phyloP scores from a whole-genome alignment of 73 alveolate genomes.

The Paramecium caudatum region DNA sequence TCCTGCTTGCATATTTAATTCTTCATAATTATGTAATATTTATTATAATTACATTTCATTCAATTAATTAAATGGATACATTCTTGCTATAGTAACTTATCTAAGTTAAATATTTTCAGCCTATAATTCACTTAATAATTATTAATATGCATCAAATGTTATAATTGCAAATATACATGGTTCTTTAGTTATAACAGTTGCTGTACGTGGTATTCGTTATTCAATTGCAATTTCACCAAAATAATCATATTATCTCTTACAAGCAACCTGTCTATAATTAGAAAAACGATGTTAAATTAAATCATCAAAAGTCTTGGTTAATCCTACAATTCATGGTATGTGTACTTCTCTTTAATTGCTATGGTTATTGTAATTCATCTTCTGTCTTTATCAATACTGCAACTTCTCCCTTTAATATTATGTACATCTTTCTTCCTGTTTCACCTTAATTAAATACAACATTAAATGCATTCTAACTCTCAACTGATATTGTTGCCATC shows the following conservation, averaged over 20 bases:
- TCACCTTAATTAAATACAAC: constrained; percentile 52
- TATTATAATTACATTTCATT: not conserved
- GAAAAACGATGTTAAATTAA: constrained; percentile 6
- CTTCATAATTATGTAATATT: not conserved
- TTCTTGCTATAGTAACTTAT: not conserved
- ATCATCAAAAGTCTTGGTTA: constrained; percentile 55
- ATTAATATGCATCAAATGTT: constrained; percentile 1
- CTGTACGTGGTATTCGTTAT: constrained; percentile 38
- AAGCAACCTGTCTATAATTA: constrained; percentile 31
- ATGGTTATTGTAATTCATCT: not conserved
- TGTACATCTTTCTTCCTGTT: constrained; percentile 59
- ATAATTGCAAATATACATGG: constrained; percentile 42
- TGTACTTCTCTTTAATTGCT: not conserved
- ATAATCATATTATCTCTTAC: constrained; percentile 28
- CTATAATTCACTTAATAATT: not conserved
- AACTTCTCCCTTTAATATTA: constrained; percentile 40
- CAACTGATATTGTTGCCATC: constrained; percentile 32
- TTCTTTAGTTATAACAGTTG: constrained; percentile 17
- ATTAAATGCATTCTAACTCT: not conserved
- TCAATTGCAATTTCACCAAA: constrained; percentile 64
- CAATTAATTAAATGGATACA: constrained; percentile 28
- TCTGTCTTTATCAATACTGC: constrained; percentile 34
- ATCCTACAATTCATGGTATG: constrained; percentile 8
- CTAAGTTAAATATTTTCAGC: not conserved
- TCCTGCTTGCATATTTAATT: constrained; percentile 6